phyloP scores from a whole-genome alignment of 495 filamentous ascomycete species.

The Penicillium ucsense region DNA sequence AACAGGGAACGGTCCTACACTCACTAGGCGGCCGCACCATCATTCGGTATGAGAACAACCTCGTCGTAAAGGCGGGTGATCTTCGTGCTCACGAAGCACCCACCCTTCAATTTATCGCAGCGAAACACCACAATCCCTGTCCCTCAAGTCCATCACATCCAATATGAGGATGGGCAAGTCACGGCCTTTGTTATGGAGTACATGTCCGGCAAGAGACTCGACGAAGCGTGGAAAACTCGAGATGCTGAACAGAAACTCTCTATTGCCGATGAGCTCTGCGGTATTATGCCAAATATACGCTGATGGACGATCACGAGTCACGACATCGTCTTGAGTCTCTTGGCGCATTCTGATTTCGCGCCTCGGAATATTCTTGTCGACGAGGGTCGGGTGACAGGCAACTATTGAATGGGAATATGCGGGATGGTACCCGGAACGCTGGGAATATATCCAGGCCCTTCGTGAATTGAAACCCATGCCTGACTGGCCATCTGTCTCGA shows the following conservation, averaged over 20 bases:
- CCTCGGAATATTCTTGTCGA: no score
- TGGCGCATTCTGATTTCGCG: no score
- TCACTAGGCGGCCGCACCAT: constrained; percentile 3
- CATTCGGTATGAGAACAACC: constrained; percentile 3
- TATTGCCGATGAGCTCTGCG: constrained; percentile 9
- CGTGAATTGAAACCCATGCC: constrained; percentile 6
- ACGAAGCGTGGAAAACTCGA: constrained; percentile 12
- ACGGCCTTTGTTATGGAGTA: constrained; percentile 20
- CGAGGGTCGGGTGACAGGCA: no score
- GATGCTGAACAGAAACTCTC: constrained; percentile 9
- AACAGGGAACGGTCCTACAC: constrained; percentile 3
- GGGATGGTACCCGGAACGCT: no score
- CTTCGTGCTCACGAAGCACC: constrained; percentile 4
- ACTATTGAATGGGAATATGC: no score
- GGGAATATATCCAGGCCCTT: no score
- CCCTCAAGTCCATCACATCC: constrained; percentile 14
- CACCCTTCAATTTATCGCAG: constrained; percentile 14
- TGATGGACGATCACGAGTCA: no score
- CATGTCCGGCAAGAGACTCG: constrained; percentile 18
- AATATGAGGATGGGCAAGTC: constrained; percentile 8
- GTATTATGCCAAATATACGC: no score
- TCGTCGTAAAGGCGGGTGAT: constrained; percentile 4
- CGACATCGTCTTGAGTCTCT: no score
- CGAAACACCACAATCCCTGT: constrained; percentile 21
- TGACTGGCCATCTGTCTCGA: constrained; percentile 5